Evolutionary conservation across 2,329 filamentous ascomycete genomes (phyloP).

Genomic region (Paracamarosporium sp.): DNA sequence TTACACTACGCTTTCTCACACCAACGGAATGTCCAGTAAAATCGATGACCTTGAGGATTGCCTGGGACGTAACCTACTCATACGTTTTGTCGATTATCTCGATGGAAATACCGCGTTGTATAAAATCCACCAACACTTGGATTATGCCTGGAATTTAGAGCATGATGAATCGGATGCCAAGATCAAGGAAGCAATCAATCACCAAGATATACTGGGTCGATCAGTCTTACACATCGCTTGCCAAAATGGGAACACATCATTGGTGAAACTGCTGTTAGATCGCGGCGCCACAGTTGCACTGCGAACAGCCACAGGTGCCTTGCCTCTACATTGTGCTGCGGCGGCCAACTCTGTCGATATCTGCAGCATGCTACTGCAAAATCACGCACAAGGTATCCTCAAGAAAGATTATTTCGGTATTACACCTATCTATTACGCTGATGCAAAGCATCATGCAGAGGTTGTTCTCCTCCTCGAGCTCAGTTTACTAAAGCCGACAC

Average conservation of each 20-base stretch:
- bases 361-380: background rate
- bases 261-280: background rate
- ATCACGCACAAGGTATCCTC: background rate
- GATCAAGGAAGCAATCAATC: background rate
- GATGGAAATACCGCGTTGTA: background rate
- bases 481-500: background rate
- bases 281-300: background rate
- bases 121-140: background rate
- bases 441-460: background rate
- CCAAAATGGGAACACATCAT: background rate
- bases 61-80: background rate
- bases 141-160: background rate
- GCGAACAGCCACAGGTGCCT: background rate
- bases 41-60: background rate
- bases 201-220: slow-evolving; percentile 4
- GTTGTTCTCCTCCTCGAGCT: background rate
- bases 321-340: slow-evolving; percentile 4
- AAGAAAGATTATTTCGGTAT: background rate
- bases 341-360: background rate
- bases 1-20: background rate
- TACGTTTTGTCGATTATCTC: background rate
- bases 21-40: too few species aligned
- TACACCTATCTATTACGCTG: background rate
- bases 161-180: background rate
- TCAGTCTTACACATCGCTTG: slow-evolving; percentile 6